A percentile compares a stretch with the other conserved stretches of the same genome.
These are phyloP conservation scores for Botrytis sinoallii DNA, from an alignment of 2,329 filamentous ascomycete species.

Conservation along the genomic window DNA sequence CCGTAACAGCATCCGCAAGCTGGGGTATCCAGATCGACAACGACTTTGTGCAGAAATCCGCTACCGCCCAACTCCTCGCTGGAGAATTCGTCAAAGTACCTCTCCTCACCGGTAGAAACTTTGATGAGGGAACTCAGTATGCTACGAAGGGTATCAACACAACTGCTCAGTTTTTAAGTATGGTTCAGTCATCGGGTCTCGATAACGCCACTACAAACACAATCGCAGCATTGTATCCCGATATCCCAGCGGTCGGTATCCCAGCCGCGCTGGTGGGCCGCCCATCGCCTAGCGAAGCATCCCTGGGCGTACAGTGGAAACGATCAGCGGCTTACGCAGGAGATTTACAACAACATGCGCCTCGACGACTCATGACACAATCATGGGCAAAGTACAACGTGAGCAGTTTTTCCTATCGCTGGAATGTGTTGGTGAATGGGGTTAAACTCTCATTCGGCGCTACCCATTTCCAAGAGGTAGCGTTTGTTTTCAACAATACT, in stretches of 20 bases:
- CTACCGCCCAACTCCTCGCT: slow-evolving; percentile 50
- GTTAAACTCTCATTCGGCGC: slow-evolving; percentile 44
- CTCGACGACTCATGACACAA: slow-evolving; percentile 51
- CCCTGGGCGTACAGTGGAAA: slow-evolving; percentile 14
- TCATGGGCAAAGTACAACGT: slow-evolving; percentile 49
- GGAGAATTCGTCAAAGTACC: slow-evolving; percentile 63
- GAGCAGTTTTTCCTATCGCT: slow-evolving; percentile 58
- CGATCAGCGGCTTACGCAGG: slow-evolving; percentile 49
- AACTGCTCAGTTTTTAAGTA: slow-evolving; percentile 45
- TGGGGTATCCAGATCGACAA: slow-evolving; percentile 49
- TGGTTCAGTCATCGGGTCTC: background rate
- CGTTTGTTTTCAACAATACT: slow-evolving; percentile 39
- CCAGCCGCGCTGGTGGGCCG: slow-evolving; percentile 38
- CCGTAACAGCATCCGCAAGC: slow-evolving; percentile 41
- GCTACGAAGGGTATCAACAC: slow-evolving; percentile 52
- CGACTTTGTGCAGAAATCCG: slow-evolving; percentile 52
- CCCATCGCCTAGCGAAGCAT: slow-evolving; percentile 18
- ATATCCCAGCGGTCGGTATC: slow-evolving; percentile 48
- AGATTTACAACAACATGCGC: slow-evolving; percentile 54
- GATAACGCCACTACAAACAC: slow-evolving; percentile 10
- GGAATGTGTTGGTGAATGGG: slow-evolving; percentile 53
- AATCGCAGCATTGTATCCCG: slow-evolving; percentile 43
- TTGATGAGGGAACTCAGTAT: slow-evolving; percentile 62
- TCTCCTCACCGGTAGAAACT: slow-evolving; percentile 61
- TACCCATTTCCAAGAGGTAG: slow-evolving; percentile 51